phyloP scores from a whole-genome alignment of 1,139 yeast genomes.

The Pichia kudriavzevii region DNA sequence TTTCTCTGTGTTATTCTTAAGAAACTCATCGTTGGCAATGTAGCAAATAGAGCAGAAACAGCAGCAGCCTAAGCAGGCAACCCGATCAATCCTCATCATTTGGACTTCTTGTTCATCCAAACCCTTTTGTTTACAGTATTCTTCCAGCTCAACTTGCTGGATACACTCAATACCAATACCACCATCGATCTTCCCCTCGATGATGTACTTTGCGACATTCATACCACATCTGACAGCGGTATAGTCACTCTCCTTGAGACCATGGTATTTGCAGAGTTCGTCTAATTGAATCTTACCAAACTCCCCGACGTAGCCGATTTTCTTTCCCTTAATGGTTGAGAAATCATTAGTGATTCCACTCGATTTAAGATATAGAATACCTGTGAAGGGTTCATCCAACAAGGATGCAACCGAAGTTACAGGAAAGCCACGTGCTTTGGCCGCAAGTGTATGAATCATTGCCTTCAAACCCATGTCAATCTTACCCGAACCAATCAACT shows the following conservation, averaged over 20 bases:
- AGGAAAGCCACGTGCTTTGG: conserved; percentile 52
- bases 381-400: conserved; percentile 53
- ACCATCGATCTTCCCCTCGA: conserved; percentile 49
- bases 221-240: conserved; percentile 57
- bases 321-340: conserved; percentile 44
- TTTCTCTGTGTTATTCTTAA: conserved; percentile 43
- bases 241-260: conserved; percentile 49
- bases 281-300: conserved; percentile 54
- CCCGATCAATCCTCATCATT: conserved; percentile 49
- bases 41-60: conserved; percentile 53
- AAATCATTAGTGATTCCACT: conserved; percentile 47
- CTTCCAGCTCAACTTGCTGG: conserved; percentile 52
- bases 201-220: conserved; percentile 51
- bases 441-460: conserved; percentile 55
- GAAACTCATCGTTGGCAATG: conserved; percentile 46
- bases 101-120: conserved; percentile 42
- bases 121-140: conserved; percentile 39
- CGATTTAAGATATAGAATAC: conserved; percentile 44
- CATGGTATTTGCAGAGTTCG: conserved; percentile 47
- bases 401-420: conserved; percentile 50
- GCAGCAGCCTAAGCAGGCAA: conserved; percentile 54
- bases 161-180: conserved; percentile 55
- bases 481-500: conserved; percentile 49
- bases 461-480: conserved; percentile 55
- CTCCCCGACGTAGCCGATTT: conserved; percentile 52